Conservation (phyloP, 345 rosid species). For the Melaleuca alternifolia region DNA sequence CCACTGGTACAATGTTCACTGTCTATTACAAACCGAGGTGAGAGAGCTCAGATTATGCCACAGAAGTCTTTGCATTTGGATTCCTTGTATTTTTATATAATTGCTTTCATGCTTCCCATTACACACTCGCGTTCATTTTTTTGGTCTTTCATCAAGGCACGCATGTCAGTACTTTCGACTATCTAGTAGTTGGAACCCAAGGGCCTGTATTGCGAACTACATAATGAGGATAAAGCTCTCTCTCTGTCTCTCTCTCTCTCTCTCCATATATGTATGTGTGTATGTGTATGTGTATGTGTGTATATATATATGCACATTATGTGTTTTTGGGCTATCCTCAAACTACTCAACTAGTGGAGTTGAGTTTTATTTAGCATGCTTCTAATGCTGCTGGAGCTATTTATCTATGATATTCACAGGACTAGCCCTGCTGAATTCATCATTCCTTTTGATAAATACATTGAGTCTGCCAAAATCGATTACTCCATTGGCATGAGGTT, state of each 20-base stretch:
- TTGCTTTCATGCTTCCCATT: not conserved
- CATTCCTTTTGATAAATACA: constrained; percentile 35
- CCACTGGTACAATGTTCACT: constrained; percentile 39
- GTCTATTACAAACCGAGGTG: constrained; percentile 58
- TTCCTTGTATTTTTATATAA: not conserved
- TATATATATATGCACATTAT: too few relatives aligned
- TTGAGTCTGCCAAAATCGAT: constrained; percentile 25
- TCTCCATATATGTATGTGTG: too few relatives aligned
- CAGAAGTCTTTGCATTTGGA: not conserved
- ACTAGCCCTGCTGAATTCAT: constrained; percentile 44
- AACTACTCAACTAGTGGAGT: not conserved
- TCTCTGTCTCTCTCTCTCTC: not conserved
- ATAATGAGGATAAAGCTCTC: not conserved
- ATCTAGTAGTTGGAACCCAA: not conserved
- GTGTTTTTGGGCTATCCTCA: not conserved
- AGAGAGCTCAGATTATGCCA: not conserved
- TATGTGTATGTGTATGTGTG: too few relatives aligned
- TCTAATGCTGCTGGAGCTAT: not conserved
- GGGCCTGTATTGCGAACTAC: not conserved
- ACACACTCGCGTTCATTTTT: not conserved
- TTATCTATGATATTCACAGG: constrained; percentile 6
- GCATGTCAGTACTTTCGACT: not conserved
- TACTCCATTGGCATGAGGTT: constrained; percentile 50
- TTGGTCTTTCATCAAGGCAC: not conserved
- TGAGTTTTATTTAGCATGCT: not conserved